These are phyloP conservation scores for Xylaria sp. DNA, from an alignment of 2,329 filamentous ascomycete species.

Conservation along the genomic window DNA sequence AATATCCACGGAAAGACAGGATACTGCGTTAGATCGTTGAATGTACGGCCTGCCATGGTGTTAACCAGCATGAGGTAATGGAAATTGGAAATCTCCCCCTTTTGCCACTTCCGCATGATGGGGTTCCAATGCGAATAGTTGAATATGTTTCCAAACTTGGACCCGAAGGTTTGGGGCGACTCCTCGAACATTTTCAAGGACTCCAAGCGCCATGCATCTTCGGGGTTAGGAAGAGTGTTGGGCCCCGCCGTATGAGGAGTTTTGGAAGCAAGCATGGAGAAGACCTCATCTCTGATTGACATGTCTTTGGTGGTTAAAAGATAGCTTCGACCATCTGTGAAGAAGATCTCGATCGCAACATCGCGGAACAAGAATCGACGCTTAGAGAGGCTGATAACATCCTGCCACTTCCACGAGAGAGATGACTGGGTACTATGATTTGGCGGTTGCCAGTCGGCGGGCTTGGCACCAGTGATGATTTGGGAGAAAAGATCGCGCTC, in stretches of 20 bases:
- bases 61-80: constrained; percentile 99
- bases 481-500: constrained; percentile 94
- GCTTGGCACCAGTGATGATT: constrained; percentile 72
- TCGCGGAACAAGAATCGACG: constrained; percentile 91
- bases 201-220: constrained; percentile 89
- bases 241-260: constrained; percentile 73
- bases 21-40: constrained; percentile 97
- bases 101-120: constrained; percentile 82
- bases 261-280: constrained; percentile 67
- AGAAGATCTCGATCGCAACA: constrained; percentile 95
- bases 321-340: constrained; percentile 93
- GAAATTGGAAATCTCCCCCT: constrained; percentile 95
- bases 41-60: constrained; percentile 92
- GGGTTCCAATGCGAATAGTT: constrained; percentile 76
- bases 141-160: constrained; percentile 89
- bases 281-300: constrained; percentile 70
- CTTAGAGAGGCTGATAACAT: constrained; percentile 93
- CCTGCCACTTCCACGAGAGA: constrained; percentile 87
- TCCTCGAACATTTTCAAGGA: constrained; percentile 65
- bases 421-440: constrained; percentile 68
- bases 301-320: constrained; percentile 78
- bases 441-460: constrained; percentile 55
- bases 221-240: constrained; percentile 65
- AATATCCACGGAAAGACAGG: constrained; percentile 97
- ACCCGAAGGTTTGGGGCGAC: constrained; percentile 61